These are phyloP conservation scores for Theileria parva DNA, from an alignment of 169 alveolate genomes.

Conservation along the genomic window DNA sequence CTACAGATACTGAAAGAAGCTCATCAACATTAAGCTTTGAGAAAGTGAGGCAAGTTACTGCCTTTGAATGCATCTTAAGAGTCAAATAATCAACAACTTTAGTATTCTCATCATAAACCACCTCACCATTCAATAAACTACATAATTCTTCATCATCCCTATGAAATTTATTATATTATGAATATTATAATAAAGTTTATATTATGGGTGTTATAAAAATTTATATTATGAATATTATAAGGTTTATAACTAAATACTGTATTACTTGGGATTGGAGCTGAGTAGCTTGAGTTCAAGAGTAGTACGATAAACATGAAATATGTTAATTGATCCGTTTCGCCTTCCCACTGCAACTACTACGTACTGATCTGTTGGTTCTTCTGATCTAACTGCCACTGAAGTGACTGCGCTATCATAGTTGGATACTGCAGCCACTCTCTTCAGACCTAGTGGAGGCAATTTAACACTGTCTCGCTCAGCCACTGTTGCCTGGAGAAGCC, in stretches of 20 bases:
- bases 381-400: constrained; percentile 80
- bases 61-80: constrained; percentile 68
- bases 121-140: neutral
- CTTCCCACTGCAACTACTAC: constrained; percentile 83
- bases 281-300: constrained; percentile 46
- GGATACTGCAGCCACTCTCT: constrained; percentile 60
- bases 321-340: constrained; percentile 77
- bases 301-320: constrained; percentile 71
- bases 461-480: constrained; percentile 45
- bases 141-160: neutral
- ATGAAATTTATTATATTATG: neutral
- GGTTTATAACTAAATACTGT: too few species aligned
- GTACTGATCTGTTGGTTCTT: constrained; percentile 71
- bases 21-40: constrained; percentile 68
- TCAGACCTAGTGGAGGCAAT: constrained; percentile 61
- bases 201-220: neutral
- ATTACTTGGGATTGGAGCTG: constrained; percentile 9
- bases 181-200: neutral
- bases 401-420: constrained; percentile 77
- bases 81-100: constrained; percentile 58
- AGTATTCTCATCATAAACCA: constrained; percentile 44
- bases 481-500: constrained; percentile 60
- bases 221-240: neutral
- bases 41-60: constrained; percentile 76
- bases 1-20: constrained; percentile 80